Conservation (phyloP, 1,284 basidiomycete species). For the Peniophora sp. region DNA sequence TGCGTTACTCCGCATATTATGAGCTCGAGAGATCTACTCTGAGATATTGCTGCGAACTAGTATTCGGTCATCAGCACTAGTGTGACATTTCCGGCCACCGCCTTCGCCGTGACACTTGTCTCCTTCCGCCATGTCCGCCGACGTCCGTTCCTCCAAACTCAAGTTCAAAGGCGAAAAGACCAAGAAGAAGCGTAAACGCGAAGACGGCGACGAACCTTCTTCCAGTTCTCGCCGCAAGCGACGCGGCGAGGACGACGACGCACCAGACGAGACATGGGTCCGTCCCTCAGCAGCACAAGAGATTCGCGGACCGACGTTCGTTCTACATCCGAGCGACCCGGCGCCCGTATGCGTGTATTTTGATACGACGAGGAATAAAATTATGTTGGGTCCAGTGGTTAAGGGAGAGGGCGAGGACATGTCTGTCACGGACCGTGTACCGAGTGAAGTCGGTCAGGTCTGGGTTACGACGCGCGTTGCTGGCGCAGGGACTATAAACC, state of each 20-base stretch:
- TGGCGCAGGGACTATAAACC: constrained; percentile 72
- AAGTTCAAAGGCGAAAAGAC: constrained; percentile 84
- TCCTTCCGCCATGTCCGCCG: constrained; percentile 28
- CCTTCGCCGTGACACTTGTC: neutral
- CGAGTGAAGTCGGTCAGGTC: constrained; percentile 77
- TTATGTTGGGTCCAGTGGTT: constrained; percentile 56
- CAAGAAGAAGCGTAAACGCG: constrained; percentile 73
- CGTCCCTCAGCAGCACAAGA: constrained; percentile 61
- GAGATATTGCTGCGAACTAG: no score
- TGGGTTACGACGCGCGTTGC: constrained; percentile 82
- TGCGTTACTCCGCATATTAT: no score
- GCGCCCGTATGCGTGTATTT: constrained; percentile 68
- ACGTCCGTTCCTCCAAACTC: constrained; percentile 61
- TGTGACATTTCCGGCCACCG: neutral
- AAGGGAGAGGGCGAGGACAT: constrained; percentile 39
- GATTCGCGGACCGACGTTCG: constrained; percentile 78
- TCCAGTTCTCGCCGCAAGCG: constrained; percentile 34
- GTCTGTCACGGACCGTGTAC: constrained; percentile 52
- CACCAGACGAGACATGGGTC: constrained; percentile 68
- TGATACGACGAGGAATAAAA: constrained; percentile 68
- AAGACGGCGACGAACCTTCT: constrained; percentile 39
- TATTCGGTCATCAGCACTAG: no score
- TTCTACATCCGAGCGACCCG: constrained; percentile 71
- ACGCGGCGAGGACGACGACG: constrained; percentile 46
- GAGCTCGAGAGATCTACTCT: no score